A percentile compares a stretch with the other conserved stretches of the same genome.
These are phyloP conservation scores for Fraxinus xanthoxyloides DNA, from an alignment of 305 asterid genomes.

Conservation along the genomic window DNA sequence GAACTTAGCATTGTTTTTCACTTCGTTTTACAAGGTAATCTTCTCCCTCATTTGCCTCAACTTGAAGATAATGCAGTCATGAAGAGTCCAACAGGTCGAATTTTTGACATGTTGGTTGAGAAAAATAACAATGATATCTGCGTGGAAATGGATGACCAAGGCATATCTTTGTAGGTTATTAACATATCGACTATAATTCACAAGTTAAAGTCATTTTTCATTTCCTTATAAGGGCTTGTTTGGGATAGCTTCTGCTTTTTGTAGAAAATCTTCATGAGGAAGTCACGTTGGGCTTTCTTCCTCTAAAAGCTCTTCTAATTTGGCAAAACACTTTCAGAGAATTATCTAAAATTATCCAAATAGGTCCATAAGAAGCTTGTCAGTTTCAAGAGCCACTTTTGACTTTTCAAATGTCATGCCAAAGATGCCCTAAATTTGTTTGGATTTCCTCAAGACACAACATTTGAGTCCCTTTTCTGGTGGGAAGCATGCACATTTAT, in stretches of 20 bases:
- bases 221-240: neutral
- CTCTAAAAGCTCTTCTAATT: neutral
- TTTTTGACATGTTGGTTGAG: neutral
- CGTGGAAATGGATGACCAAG: neutral
- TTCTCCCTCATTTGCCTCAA: neutral
- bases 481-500: neutral
- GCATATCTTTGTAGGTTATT: neutral
- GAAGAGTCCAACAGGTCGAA: neutral
- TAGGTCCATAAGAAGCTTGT: neutral
- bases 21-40: slow-evolving; percentile 89
- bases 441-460: neutral
- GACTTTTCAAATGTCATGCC: neutral
- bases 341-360: neutral
- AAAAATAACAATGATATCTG: neutral
- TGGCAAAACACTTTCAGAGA: neutral
- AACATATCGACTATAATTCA: neutral
- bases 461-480: neutral
- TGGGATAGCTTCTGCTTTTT: neutral
- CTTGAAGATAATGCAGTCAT: slow-evolving; percentile 1
- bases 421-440: neutral
- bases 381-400: neutral
- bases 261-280: neutral
- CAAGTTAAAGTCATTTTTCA: neutral
- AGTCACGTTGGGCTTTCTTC: neutral
- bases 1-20: slow-evolving; percentile 90